phyloP scores from a whole-genome alignment of 2,329 filamentous ascomycete species.

The Tolypocladium pustulatum region DNA sequence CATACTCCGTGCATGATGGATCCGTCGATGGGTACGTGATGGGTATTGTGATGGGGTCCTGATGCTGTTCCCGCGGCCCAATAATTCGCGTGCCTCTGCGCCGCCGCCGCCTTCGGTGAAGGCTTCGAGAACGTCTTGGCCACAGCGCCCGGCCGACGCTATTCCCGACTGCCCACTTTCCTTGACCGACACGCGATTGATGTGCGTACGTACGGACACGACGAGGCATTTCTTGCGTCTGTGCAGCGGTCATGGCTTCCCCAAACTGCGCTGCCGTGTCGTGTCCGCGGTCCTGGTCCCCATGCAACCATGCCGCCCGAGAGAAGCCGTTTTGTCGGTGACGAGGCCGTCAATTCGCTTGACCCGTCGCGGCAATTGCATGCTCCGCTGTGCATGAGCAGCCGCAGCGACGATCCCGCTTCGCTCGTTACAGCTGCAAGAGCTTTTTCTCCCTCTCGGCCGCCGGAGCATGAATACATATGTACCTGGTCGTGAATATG shows the following conservation, averaged over 20 bases:
- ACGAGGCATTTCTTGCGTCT: not conserved
- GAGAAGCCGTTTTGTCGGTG: not conserved
- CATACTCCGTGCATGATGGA: not conserved
- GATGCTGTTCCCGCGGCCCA: not conserved
- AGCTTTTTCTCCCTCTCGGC: not conserved
- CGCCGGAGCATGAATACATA: not conserved
- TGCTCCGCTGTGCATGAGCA: not conserved
- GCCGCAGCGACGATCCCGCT: not conserved
- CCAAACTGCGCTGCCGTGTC: not conserved
- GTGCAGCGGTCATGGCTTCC: not conserved
- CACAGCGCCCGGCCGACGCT: not conserved
- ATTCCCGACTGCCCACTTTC: not conserved
- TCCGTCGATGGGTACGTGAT: not conserved
- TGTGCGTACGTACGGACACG: not conserved
- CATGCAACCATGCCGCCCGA: not conserved
- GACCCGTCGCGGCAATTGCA: not conserved
- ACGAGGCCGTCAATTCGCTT: not conserved
- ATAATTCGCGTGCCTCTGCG: not conserved
- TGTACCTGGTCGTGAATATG: too few species aligned
- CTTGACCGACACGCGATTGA: not conserved
- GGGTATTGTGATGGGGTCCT: too few species aligned
- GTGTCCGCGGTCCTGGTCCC: not conserved
- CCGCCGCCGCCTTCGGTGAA: not conserved
- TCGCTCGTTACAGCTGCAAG: not conserved
- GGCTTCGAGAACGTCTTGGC: slow-evolving; percentile 1